Evolutionary conservation across 306 rosid genomes (phyloP).

Genomic region (Quercus variabilis): DNA sequence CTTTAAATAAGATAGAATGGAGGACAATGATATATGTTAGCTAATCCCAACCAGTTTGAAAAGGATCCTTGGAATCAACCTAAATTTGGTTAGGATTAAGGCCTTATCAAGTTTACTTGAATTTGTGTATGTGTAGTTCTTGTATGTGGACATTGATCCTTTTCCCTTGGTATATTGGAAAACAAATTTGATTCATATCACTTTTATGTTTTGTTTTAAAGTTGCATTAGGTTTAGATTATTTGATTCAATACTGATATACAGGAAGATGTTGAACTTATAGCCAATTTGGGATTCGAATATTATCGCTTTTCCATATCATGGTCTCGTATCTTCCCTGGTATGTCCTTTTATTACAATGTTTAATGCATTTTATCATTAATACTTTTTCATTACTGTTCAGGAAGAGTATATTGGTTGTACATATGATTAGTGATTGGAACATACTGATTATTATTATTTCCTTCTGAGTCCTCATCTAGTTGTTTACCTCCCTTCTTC

Average conservation of each 20-base stretch:
- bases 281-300: constrained; percentile 80
- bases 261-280: constrained; percentile 94
- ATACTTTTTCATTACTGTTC: not conserved
- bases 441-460: not conserved
- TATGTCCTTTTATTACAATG: constrained; percentile 30
- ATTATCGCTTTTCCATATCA: constrained; percentile 88
- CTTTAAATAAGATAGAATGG: not conserved
- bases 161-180: not conserved
- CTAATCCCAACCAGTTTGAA: not conserved
- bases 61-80: not conserved
- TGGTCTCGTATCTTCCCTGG: constrained; percentile 98
- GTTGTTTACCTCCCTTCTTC: not conserved
- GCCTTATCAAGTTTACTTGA: not conserved
- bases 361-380: not conserved
- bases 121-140: not conserved
- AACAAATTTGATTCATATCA: not conserved
- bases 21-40: not conserved
- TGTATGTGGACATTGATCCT: not conserved
- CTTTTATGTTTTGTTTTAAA: not conserved
- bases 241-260: constrained; percentile 18
- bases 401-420: not conserved
- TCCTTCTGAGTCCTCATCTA: not conserved
- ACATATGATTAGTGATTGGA: not conserved
- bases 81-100: not conserved
- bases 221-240: constrained; percentile 10